These are phyloP conservation scores for Plasmodium berghei DNA, from an alignment of 169 alveolate species.

Conservation along the genomic window DNA sequence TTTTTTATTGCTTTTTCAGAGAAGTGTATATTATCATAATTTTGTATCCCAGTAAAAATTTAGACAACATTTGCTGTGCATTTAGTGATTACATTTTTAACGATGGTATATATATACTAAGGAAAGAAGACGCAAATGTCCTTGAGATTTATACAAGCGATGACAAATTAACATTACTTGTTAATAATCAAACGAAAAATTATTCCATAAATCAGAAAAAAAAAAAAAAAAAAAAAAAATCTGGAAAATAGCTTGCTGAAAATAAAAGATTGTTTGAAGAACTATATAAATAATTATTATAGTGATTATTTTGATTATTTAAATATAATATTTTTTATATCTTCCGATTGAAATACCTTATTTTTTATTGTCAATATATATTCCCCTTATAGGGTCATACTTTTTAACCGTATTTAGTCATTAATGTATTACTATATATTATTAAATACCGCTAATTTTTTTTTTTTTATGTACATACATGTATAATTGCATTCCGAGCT, in stretches of 20 bases:
- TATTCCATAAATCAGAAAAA: constrained; percentile 14
- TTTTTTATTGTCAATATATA: too few relatives aligned
- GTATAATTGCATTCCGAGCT: constrained; percentile 3
- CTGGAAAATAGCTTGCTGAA: constrained; percentile 10
- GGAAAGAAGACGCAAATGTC: constrained; percentile 55
- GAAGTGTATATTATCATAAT: constrained; percentile 49
- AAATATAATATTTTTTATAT: constrained; percentile 39
- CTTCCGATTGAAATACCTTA: constrained; percentile 10
- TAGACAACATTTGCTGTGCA: constrained; percentile 9
- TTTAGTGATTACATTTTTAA: constrained; percentile 33
- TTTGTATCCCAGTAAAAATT: constrained; percentile 38
- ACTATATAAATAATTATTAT: constrained; percentile 16
- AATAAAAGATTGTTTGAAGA: constrained; percentile 32
- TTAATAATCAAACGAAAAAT: constrained; percentile 37
- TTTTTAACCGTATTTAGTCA: too few relatives aligned
- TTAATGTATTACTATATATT: too few relatives aligned
- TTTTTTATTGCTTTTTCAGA: not conserved
- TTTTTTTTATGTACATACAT: not conserved
- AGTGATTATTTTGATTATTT: constrained; percentile 50
- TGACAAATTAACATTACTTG: constrained; percentile 28
- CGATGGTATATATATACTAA: constrained; percentile 26
- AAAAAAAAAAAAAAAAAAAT: constrained; percentile 4
- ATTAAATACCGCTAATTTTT: not conserved
- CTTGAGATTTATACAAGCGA: constrained; percentile 40
- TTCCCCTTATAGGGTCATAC: too few relatives aligned